Evolutionary conservation across 257 asterid genomes (phyloP), one percentile per base, ranked within the genome.

Genomic region (Nicotiana tabacum): DNA sequence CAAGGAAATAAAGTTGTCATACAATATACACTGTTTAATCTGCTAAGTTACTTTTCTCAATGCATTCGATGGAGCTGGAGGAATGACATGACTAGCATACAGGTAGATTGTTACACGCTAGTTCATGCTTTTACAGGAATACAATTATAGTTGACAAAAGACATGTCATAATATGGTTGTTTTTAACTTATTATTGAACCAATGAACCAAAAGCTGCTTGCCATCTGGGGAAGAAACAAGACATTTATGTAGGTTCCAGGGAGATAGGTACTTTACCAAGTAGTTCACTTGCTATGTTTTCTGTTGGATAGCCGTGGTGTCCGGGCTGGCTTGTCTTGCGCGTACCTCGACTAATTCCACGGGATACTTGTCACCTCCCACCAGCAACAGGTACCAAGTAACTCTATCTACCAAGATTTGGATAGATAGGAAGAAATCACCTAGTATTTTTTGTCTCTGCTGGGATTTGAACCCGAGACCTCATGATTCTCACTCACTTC

Each of bases 241-340:
- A 74, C 90, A 93, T 85, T 84, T 76, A 78, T 82, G 85, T 78
- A 84, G 77, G 30, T 82, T 81, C 66, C 84, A 80, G 58, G 80
- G 57, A 62, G 91, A 89, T 68, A 66, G 89, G 58, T 55, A 85
- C 90, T 78, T 68, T 67, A 81, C 82, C 82, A 48, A 66, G 85
- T 80, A 83, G 64, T 82, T 76, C 91, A 91, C 89, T 82, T 88
- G 92, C 77, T 87, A 86, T 90, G 94, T 89, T 87, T 85, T 33
- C 6, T 33, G 6, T 33, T 33, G 6, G 37, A 33, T 33, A 33
- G 0, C 6, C 0, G 37, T 33, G 37, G 6, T 33, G 6, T 33
- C 37, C 6, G 37, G 6, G 1, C 6, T 0, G 4, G 37, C 37
- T 33, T 0, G 4, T 5, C 37, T 33, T 33, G 37, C 37, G 37